These are phyloP conservation scores for Begonia fuchsioides DNA, from an alignment of 306 rosid species.

Conservation along the genomic window DNA sequence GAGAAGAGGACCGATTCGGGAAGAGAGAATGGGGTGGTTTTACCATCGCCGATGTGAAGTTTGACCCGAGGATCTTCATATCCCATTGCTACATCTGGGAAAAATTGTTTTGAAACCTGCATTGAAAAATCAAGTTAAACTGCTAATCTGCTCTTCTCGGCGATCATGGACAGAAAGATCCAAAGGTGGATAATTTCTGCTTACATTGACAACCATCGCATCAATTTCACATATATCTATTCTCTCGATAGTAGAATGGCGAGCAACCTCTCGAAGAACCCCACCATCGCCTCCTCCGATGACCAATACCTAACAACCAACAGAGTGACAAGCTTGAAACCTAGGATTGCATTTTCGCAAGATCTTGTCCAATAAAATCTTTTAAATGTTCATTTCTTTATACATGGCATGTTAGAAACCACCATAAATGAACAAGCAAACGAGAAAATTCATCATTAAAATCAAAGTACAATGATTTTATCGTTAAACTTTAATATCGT, in stretches of 20 bases:
- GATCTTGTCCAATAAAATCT: too few species aligned
- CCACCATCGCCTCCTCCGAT: conserved; percentile 98
- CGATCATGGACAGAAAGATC: too few species aligned
- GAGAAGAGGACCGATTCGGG: conserved; percentile 1
- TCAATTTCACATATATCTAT: conserved; percentile 91
- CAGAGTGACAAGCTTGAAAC: conserved; percentile 1
- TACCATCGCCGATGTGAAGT: conserved; percentile 80
- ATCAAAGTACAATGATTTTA: too few species aligned
- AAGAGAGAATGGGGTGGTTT: conserved; percentile 11
- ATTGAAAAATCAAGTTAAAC: conserved; percentile 1
- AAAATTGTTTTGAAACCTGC: conserved; percentile 69
- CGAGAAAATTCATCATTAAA: too few species aligned
- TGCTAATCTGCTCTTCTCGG: too few species aligned
- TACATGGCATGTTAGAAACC: too few species aligned
- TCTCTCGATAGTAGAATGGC: conserved; percentile 63
- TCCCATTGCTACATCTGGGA: conserved; percentile 72
- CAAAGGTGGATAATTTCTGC: conserved; percentile 3
- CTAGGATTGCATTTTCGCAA: too few species aligned
- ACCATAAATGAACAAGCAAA: too few species aligned
- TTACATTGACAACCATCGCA: conserved; percentile 83
- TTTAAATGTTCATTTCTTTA: too few species aligned
- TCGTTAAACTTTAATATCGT: too few species aligned
- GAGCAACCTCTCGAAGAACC: conserved; percentile 76
- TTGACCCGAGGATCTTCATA: conserved; percentile 62
- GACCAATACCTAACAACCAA: conserved; percentile 58